Base-by-base conservation (phyloP, 2,329 filamentous ascomycete species). In the Fusarium mangiferae region DNA sequence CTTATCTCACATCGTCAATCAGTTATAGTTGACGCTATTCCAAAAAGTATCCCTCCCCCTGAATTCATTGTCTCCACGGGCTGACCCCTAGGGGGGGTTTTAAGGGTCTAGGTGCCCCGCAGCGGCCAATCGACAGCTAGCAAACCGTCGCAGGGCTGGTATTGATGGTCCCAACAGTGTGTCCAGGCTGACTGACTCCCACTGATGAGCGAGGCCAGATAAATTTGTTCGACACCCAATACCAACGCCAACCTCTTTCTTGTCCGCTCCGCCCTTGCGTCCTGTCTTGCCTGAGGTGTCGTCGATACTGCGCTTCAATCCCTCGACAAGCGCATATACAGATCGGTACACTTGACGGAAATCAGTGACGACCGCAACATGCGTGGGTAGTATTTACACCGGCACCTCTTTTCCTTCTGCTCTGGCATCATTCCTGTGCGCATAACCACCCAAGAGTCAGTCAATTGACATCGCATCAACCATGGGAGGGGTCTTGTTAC, bases 401-500 rank as follows among this genome's bases (percentile, higher is more conserved):
- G 46, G 38, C 33, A 54, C 44, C 52, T 45, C 42, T 59, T 66
- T 69, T 54, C 33, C 52, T 54, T 65, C 58, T 65, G 39, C 36
- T 17, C 55, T 64, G 42, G 39, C 58, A 71, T 69, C 59, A 51
- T 55, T 39, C 57, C 45, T 62, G 61, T 66, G 69, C 55, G 64
- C 70, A 68, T 59, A 58, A 56, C 46, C 54, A 58, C 57, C 61
- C 59, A 57, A 62, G 38, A 45, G 55, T 35, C 60, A 64, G 55
- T 39, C 60, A 64, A 66, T 65, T 56, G 69, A 67, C 51, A 73
- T 58, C 67, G 52, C 38, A 73, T 28, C 68, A 72, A 80, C 56
- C 73, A 85, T 85, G 83, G 82, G 81, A 61, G 82, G 83, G 44
- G 78, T 85, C 65, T 75, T 84, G 51, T 73, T 85, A 68, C 79